phyloP scores from a whole-genome alignment of 2,329 filamentous ascomycete genomes.

The Microdochium bolleyi region DNA sequence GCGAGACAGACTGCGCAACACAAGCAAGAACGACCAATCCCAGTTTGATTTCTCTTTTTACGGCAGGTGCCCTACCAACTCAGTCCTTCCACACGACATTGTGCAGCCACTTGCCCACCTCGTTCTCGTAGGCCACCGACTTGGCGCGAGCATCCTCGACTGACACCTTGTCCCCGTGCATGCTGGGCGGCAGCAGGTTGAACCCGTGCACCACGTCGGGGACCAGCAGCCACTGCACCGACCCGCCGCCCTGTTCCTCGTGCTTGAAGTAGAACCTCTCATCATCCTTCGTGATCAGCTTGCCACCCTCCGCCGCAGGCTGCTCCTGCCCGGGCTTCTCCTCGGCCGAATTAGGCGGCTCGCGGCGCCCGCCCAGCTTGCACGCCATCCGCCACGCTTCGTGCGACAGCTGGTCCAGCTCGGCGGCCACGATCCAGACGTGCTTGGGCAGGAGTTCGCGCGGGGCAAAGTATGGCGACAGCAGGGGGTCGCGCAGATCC shows the following conservation, averaged over 20 bases:
- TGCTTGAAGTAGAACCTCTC: conserved; percentile 28
- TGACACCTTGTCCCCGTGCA: conserved; percentile 19
- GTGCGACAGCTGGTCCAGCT: conserved; percentile 36
- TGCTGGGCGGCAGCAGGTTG: conserved; percentile 19
- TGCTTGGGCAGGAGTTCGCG: conserved; percentile 27
- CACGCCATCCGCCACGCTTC: conserved; percentile 31
- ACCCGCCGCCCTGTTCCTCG: conserved; percentile 11
- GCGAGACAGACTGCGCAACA: too few species aligned
- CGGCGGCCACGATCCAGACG: conserved; percentile 32
- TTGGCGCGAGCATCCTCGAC: conserved; percentile 19
- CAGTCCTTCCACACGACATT: conserved; percentile 17
- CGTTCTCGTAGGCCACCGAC: conserved; percentile 17
- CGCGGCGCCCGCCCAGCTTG: conserved; percentile 20
- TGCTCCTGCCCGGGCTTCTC: conserved; percentile 18
- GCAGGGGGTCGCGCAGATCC: conserved; percentile 25
- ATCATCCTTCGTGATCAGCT: conserved; percentile 17
- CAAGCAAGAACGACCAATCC: too few species aligned
- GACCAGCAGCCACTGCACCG: conserved; percentile 30
- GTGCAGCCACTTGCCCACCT: conserved; percentile 20
- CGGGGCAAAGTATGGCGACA: conserved; percentile 27
- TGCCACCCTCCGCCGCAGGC: conserved; percentile 6
- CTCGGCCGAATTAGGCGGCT: conserved; percentile 11
- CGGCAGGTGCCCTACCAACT: conserved; percentile 29
- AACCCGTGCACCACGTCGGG: conserved; percentile 33
- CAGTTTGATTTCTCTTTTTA: too few species aligned